phyloP scores from a whole-genome alignment of 164 flowering plant genomes.

The Umbellularia californica region DNA sequence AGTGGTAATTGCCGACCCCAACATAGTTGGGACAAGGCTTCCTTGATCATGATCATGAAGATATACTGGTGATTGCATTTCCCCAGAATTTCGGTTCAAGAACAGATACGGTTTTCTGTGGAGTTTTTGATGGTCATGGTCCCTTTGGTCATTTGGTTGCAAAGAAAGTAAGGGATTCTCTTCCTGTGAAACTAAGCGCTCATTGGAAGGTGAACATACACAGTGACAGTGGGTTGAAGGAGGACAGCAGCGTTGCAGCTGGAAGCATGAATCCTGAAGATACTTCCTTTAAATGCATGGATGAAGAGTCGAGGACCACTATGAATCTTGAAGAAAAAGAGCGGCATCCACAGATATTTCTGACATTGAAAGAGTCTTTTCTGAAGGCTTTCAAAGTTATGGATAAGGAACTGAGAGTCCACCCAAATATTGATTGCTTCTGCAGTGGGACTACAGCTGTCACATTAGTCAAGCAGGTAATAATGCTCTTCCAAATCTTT shows the following conservation, averaged over 20 bases:
- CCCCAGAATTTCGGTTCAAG: slow-evolving; percentile 86
- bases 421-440: slow-evolving; percentile 70
- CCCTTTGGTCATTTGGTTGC: slow-evolving; percentile 98
- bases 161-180: slow-evolving; percentile 84
- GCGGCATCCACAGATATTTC: slow-evolving; percentile 56
- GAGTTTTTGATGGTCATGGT: slow-evolving; percentile 98
- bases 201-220: slow-evolving; percentile 72
- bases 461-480: slow-evolving; percentile 84
- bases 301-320: slow-evolving; percentile 55
- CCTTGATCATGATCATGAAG: not conserved
- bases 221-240: slow-evolving; percentile 49
- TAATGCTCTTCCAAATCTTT: not conserved
- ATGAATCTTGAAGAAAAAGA: slow-evolving; percentile 52
- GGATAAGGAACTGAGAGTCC: slow-evolving; percentile 80
- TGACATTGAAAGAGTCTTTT: slow-evolving; percentile 68
- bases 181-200: slow-evolving; percentile 76
- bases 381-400: slow-evolving; percentile 82
- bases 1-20: too few relatives aligned
- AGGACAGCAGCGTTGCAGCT: slow-evolving; percentile 33
- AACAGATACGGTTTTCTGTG: slow-evolving; percentile 86
- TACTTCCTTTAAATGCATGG: slow-evolving; percentile 41
- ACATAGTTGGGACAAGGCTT: too few relatives aligned
- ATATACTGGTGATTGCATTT: not conserved
- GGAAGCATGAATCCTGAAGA: slow-evolving; percentile 63
- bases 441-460: slow-evolving; percentile 99